Evolutionary conservation across 345 rosid genomes (phyloP).

Genomic region (Erysimum cheiranthoides): DNA sequence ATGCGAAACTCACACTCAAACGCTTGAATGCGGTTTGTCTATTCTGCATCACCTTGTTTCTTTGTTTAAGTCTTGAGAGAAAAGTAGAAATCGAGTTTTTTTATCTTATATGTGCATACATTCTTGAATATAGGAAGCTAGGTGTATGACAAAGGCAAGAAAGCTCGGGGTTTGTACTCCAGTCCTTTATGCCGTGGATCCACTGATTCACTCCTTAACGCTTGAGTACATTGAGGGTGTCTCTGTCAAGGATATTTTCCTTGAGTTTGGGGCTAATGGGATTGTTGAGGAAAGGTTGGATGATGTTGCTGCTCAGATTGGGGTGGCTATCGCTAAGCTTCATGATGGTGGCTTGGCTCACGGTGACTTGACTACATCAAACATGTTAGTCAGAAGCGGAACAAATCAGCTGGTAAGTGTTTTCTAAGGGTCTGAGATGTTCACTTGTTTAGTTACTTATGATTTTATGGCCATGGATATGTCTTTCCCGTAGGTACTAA

Average conservation of each 20-base stretch:
- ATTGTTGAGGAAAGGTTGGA: conserved; percentile 68
- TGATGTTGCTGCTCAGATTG: conserved; percentile 85
- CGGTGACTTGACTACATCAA: conserved; percentile 96
- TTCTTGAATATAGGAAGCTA: conserved; percentile 71
- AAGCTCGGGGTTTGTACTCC: conserved; percentile 86
- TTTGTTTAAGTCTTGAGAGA: not conserved
- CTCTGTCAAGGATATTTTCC: conserved; percentile 79
- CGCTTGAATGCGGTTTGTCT: conserved; percentile 85
- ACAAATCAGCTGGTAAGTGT: conserved; percentile 69
- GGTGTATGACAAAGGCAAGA: conserved; percentile 97
- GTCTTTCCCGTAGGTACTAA: conserved; percentile 63
- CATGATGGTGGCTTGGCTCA: conserved; percentile 98
- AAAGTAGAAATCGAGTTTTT: not conserved
- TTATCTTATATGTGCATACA: conserved; percentile 1
- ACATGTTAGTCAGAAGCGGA: conserved; percentile 73
- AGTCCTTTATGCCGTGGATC: conserved; percentile 75
- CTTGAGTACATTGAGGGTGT: conserved; percentile 85
- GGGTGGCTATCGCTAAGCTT: conserved; percentile 80
- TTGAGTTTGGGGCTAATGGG: conserved; percentile 73
- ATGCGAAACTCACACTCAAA: conserved; percentile 82
- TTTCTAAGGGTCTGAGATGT: not conserved
- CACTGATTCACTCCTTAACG: conserved; percentile 69
- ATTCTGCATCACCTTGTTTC: not conserved
- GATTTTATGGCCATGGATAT: conserved; percentile 32
- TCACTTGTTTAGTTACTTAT: conserved; percentile 3